Percentiles rank a stretch among this genome's conserved stretches.
Conservation (phyloP, 2,329 filamentous ascomycete genomes). For the Orbilia brochopaga region DNA sequence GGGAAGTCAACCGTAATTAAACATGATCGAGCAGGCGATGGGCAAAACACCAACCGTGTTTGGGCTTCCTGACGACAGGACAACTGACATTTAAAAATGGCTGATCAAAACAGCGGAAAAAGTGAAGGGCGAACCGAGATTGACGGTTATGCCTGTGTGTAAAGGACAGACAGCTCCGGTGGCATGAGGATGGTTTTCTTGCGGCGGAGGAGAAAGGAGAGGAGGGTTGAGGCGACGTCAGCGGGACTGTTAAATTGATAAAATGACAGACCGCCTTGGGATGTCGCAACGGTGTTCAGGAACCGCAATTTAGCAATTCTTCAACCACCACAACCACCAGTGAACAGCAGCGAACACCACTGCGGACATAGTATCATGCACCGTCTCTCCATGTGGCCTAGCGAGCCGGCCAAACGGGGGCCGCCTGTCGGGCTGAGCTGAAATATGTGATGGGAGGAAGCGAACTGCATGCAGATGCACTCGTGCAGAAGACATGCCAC, state of each 20-base stretch:
- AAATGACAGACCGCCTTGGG: neutral
- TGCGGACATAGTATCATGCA: neutral
- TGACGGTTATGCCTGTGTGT: constrained; percentile 26
- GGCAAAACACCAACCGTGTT: constrained; percentile 32
- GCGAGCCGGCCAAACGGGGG: constrained; percentile 2
- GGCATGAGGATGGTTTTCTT: neutral
- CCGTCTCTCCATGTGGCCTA: constrained; percentile 16
- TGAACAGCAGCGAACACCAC: neutral
- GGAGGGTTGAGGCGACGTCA: constrained; percentile 30
- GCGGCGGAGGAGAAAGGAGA: constrained; percentile 11
- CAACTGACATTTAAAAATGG: constrained; percentile 32
- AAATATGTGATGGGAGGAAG: constrained; percentile 50
- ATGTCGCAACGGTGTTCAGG: constrained; percentile 32
- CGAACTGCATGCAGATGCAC: constrained; percentile 49
- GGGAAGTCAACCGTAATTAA: constrained; percentile 19
- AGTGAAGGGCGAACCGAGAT: constrained; percentile 6
- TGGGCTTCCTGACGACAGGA: constrained; percentile 28
- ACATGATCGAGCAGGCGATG: constrained; percentile 12
- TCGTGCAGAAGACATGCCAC: constrained; percentile 23
- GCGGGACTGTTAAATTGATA: too few relatives aligned
- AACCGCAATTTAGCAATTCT: constrained; percentile 9
- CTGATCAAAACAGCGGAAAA: constrained; percentile 22
- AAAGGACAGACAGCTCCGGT: constrained; percentile 10
- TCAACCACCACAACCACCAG: too few relatives aligned
- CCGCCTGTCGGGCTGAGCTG: constrained; percentile 8